Conservation (phyloP, 1,284 basidiomycete genomes). For the Trichosporon ovoides region DNA sequence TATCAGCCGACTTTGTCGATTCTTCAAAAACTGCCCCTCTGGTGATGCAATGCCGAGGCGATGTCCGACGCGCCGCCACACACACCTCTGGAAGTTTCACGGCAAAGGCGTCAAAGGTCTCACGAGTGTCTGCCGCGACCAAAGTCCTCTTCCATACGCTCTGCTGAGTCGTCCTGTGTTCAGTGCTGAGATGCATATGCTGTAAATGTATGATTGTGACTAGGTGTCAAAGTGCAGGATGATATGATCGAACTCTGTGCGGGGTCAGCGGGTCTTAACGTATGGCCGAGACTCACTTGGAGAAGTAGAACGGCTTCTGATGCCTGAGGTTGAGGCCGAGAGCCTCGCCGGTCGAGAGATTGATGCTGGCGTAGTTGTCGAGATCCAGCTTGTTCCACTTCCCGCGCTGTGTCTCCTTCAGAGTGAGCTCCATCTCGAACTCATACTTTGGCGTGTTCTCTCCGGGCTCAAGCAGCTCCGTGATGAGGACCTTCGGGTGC, state of each 20-base stretch:
- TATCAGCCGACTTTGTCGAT: background rate
- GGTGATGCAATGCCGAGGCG: no score
- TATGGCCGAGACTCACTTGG: constrained; percentile 55
- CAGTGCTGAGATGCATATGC: constrained; percentile 1
- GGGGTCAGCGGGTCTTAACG: background rate
- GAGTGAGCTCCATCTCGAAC: constrained; percentile 75
- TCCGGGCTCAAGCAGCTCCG: constrained; percentile 45
- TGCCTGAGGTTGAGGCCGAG: constrained; percentile 70
- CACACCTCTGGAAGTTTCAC: no score
- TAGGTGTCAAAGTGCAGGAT: constrained; percentile 1
- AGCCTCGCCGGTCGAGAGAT: constrained; percentile 68
- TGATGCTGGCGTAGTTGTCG: constrained; percentile 65
- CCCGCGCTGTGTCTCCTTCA: constrained; percentile 73
- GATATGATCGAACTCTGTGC: constrained; percentile 24
- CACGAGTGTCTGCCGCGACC: no score
- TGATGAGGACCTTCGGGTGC: constrained; percentile 28
- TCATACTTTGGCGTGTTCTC: constrained; percentile 57
- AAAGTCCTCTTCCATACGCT: background rate
- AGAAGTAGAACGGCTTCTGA: constrained; percentile 87
- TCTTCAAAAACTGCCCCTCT: background rate
- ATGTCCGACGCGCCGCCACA: no score
- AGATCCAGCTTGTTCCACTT: constrained; percentile 84
- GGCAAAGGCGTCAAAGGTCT: no score
- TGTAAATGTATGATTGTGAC: background rate
- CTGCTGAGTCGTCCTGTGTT: background rate